Conservation (phyloP, 2,329 filamentous ascomycete genomes). For the Colletotrichum spinosum region DNA sequence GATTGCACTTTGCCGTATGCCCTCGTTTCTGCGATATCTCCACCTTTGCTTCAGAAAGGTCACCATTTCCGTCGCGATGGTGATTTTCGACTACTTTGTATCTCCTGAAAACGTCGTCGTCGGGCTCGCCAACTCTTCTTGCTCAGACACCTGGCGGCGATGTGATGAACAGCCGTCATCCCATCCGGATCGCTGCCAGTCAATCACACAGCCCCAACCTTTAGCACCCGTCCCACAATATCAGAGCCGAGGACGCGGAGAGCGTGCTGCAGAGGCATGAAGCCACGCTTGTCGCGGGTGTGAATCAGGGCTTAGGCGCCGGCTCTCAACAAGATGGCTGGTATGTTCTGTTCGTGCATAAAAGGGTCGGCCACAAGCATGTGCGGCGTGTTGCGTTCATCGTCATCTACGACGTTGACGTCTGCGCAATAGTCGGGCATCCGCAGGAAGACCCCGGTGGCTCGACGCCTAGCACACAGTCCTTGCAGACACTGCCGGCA, state of each 20-base stretch:
- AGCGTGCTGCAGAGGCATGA: constrained; percentile 5
- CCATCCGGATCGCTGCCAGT: neutral
- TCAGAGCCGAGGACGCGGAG: neutral
- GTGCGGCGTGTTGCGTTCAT: constrained; percentile 1
- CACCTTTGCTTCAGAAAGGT: neutral
- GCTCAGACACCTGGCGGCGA: neutral
- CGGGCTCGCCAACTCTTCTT: neutral
- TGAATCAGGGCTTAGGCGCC: neutral
- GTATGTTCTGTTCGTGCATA: neutral
- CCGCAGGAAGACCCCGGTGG: neutral
- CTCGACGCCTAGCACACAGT: neutral
- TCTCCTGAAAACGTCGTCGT: neutral
- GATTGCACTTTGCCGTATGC: neutral
- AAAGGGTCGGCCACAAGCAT: neutral
- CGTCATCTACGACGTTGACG: neutral
- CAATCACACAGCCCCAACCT: neutral
- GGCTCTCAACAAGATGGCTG: neutral
- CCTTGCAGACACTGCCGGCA: neutral
- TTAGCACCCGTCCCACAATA: neutral
- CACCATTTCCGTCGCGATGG: neutral
- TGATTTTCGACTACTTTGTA: neutral
- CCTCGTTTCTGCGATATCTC: neutral
- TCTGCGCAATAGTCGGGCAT: constrained; percentile 3
- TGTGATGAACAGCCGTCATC: neutral
- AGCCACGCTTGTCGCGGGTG: neutral